Base-by-base conservation (phyloP, 2,329 filamentous ascomycete species). In the Davidsoniella neocaledoniae region DNA sequence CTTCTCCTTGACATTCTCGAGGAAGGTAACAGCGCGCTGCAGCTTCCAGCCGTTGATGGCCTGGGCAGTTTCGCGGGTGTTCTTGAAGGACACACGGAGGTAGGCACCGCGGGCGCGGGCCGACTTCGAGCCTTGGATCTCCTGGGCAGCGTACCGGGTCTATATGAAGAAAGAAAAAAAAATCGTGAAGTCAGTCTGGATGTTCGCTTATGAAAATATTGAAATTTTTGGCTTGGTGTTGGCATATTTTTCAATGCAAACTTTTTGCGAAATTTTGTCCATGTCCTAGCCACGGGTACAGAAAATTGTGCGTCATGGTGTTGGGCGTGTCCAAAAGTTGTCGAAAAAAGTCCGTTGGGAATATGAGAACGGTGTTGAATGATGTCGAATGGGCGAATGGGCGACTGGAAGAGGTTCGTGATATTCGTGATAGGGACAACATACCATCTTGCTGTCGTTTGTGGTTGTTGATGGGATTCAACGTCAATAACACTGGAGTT, bases 41-140 rank as follows among this genome's bases (percentile, higher is more conserved):
- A 96, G 69, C 78, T 95, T 95, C 87, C 87, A 94, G 73, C 90
- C 90, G 74, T 91, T 96, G 81, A 98, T 94, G 65, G 88, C 88
- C 78, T 96, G 91, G 59, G 93, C 91, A 61, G 90, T 95, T 79
- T 98, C 93, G 67, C 91, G 87, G 69, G 91, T 98, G 83, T 98
- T 98, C 83, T 98, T 98, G 86, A 95, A 98, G 63, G 86, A 94
- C 63, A 96, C 90, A 69, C 91, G 87, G 64, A 98, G 85, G 79
- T 96, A 98, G 69, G 88, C 87, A 72, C 93, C 91, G 73, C 91
- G 88, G 68, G 90, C 84, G 76, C 90, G 86, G 72, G 91, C 91
- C 74, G 86, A 94, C 80, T 94, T 95, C 63, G 81, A 77, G 70
- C 81, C 73, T 64, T 83, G 76, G 68, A 93, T 90, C 69, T 87